phyloP scores from a whole-genome alignment of 768 basidiomycete genomes.

The Tephrocybe sp. region DNA sequence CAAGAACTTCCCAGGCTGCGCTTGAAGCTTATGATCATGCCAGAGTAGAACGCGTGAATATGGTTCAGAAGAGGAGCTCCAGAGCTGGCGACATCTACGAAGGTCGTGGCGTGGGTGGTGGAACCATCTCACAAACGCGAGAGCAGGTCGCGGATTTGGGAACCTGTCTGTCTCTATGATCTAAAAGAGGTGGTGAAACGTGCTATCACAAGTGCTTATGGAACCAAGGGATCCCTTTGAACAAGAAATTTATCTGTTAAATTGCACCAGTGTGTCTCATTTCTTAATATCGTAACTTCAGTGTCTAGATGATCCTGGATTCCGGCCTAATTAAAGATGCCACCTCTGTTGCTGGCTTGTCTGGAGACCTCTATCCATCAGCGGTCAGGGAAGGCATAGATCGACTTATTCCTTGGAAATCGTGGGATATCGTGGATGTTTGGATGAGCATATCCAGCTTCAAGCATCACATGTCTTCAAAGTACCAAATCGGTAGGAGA shows the following conservation, averaged over 20 bases:
- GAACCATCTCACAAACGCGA: constrained; percentile 25
- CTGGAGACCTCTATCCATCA: constrained; percentile 11
- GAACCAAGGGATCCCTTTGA: constrained; percentile 6
- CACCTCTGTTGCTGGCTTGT: constrained; percentile 47
- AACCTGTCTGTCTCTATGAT: constrained; percentile 49
- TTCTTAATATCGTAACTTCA: constrained; percentile 27
- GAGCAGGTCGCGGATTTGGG: constrained; percentile 37
- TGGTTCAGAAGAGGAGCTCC: constrained; percentile 40
- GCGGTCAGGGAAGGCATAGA: too few relatives aligned
- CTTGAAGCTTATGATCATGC: constrained; percentile 43
- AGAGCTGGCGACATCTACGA: constrained; percentile 43
- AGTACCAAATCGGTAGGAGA: too few relatives aligned
- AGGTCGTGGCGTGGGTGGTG: constrained; percentile 31
- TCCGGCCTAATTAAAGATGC: constrained; percentile 32
- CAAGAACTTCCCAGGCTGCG: constrained; percentile 31
- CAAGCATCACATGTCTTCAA: too few relatives aligned
- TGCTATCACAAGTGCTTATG: constrained; percentile 22
- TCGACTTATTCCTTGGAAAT: too few relatives aligned
- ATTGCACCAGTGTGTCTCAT: too few relatives aligned
- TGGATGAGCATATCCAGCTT: too few relatives aligned
- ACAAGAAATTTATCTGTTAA: too few relatives aligned
- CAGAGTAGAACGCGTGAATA: constrained; percentile 46
- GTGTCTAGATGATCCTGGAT: constrained; percentile 28
- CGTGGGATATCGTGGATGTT: too few relatives aligned
- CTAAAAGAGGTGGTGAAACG: constrained; percentile 34